A percentile compares a stretch with the other conserved stretches of the same genome.
Evolutionary conservation across 2,329 filamentous ascomycete genomes (phyloP).

Genomic region (Ophiostoma angusticollis): DNA sequence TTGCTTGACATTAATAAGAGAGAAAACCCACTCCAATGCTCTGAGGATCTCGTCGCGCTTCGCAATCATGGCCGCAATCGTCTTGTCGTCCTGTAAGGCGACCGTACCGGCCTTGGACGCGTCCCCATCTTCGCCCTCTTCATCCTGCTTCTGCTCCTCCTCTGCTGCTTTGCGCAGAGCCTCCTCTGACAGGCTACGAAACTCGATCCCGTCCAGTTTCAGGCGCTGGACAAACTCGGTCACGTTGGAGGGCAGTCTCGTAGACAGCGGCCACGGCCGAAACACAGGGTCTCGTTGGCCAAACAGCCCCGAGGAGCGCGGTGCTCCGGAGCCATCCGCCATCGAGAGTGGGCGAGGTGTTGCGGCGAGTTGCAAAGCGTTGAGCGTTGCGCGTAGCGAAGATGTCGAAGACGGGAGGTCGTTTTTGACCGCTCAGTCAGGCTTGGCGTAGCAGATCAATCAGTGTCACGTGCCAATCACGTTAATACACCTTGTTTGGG

Average conservation of each 20-base stretch:
- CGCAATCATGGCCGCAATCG: constrained; percentile 28
- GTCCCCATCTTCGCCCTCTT: constrained; percentile 25
- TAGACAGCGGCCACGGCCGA: constrained; percentile 47
- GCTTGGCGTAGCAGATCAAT: too few relatives aligned
- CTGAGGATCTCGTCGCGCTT: constrained; percentile 46
- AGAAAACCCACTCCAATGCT: constrained; percentile 37
- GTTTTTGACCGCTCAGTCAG: too few relatives aligned
- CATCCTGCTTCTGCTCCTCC: too few relatives aligned
- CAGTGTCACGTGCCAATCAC: too few relatives aligned
- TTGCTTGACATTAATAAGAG: too few relatives aligned
- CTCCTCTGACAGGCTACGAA: constrained; percentile 66
- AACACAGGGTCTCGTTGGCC: constrained; percentile 23
- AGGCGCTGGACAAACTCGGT: constrained; percentile 67
- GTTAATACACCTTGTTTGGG: too few relatives aligned
- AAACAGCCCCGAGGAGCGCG: constrained; percentile 6
- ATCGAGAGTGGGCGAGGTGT: constrained; percentile 1
- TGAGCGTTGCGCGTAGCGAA: too few relatives aligned
- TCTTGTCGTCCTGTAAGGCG: not conserved
- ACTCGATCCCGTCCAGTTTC: constrained; percentile 65
- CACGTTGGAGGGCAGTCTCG: constrained; percentile 48
- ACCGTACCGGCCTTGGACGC: too few relatives aligned
- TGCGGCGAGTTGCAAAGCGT: too few relatives aligned
- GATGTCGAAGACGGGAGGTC: too few relatives aligned
- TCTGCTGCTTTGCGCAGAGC: constrained; percentile 54
- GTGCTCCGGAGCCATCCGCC: constrained; percentile 2